Base-by-base conservation (phyloP, 768 basidiomycete genomes). In the Lactarius vividus region DNA sequence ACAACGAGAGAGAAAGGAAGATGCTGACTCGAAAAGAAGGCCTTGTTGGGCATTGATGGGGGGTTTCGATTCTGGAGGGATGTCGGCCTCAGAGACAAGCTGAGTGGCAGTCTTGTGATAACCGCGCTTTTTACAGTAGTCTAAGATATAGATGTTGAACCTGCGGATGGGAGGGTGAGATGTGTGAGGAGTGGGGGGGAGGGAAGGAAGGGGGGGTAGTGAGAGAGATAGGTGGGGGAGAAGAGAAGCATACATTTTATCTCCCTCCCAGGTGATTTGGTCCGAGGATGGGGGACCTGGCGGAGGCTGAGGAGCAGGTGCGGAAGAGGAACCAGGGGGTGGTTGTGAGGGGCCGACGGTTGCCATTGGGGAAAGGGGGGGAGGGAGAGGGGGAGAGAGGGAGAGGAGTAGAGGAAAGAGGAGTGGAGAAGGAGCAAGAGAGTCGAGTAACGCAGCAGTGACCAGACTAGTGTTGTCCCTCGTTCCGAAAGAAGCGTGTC, bases 121-220 rank as follows among this genome's bases (percentile, higher is more conserved):
- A 61, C 91, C 91, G 60, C 90, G 87, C 76, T 93, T 93, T 72
- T 74, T 77, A 77, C 91, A 92, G 72, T 93, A 93, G 78, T 93
- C 91, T 73, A 88, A 83, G 70, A 93, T 92, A 77, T 93, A 93
- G 73, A 92, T 91, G 77, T 92, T 92, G 76, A 92, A 92, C 91
- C 91, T 92, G 76, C 35, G 16, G 52, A 59, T 55, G 35, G 57
- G 62, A 42, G 57, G 31, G 42, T 40, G 46, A 23, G 44, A 49
- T 46, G 40, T 46, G 56, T 16, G 46, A 42, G 57, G 44, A 85
- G 88, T 75, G 29, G 44, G 28, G 28, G n/a, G 20, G 13, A 20
- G 29, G 15, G 26, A 42, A 20, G 54, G 56, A 23, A 35, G 40
- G 39, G 60, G 54, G 20, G 16, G 57, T 46, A 28, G 46, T 2